phyloP scores from a whole-genome alignment of 129 eudicot genomes.

The Calendula officinalis region DNA sequence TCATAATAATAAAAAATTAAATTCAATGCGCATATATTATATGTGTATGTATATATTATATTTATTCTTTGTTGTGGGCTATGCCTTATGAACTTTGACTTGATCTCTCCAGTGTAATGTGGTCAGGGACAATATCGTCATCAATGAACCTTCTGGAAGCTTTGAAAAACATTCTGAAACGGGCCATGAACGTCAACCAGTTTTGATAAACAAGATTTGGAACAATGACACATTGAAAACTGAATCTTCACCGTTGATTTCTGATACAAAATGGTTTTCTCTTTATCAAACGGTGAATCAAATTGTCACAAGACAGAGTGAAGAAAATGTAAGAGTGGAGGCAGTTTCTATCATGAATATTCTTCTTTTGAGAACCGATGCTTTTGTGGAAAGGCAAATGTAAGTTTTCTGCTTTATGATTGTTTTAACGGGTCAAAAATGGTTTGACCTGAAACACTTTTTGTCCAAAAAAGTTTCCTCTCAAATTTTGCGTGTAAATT shows the following conservation, averaged over 20 bases:
- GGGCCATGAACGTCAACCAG: conserved; percentile 22
- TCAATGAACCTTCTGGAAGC: conserved; percentile 40
- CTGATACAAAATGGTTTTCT: conserved; percentile 48
- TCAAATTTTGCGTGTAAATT: conserved; percentile 6
- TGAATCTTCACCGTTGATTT: conserved; percentile 30
- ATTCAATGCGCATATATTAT: background rate
- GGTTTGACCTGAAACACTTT: background rate
- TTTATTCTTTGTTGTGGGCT: conserved; percentile 21
- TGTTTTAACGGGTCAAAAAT: conserved; percentile 1
- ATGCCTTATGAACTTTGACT: conserved; percentile 58
- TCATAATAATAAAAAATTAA: background rate
- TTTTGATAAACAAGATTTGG: conserved; percentile 18
- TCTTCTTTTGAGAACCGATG: conserved; percentile 67
- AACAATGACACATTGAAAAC: conserved; percentile 21
- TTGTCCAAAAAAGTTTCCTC: background rate
- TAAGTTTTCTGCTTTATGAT: conserved; percentile 36
- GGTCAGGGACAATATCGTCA: conserved; percentile 84
- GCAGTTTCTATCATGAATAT: conserved; percentile 76
- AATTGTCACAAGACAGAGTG: conserved; percentile 33
- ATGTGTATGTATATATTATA: background rate
- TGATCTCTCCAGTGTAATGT: conserved; percentile 81
- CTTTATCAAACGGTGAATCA: conserved; percentile 54
- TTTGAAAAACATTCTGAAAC: conserved; percentile 26
- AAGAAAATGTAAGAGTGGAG: conserved; percentile 56
- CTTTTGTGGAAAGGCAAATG: conserved; percentile 71